Evolutionary conservation across 495 filamentous ascomycete species (phyloP).

Genomic region (Evernia prunastri): DNA sequence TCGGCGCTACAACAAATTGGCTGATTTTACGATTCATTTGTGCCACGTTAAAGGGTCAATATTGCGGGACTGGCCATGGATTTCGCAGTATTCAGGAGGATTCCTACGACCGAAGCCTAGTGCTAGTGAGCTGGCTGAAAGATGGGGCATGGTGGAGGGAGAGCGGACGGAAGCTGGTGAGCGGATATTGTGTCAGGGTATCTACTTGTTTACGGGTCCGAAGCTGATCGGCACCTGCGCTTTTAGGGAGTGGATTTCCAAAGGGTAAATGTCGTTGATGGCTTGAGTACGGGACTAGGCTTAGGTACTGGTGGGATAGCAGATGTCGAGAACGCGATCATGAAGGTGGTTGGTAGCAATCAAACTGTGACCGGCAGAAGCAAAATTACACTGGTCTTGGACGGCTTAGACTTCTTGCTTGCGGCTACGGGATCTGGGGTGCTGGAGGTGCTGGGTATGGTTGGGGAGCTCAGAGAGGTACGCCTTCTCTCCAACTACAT

Average conservation of each 20-base stretch:
- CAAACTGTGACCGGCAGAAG: constrained; percentile 3
- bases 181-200: constrained; percentile 18
- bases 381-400: constrained; percentile 45
- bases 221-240: background rate
- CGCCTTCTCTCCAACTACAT: constrained; percentile 5
- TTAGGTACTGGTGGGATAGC: constrained; percentile 10
- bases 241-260: constrained; percentile 19
- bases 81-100: background rate
- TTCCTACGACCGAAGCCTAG: constrained; percentile 40
- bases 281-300: constrained; percentile 12
- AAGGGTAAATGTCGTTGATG: constrained; percentile 15
- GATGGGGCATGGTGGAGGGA: constrained; percentile 71
- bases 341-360: constrained; percentile 28
- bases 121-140: constrained; percentile 75
- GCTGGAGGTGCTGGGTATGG: constrained; percentile 35
- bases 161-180: constrained; percentile 52
- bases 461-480: constrained; percentile 52
- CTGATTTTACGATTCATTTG: constrained; percentile 59
- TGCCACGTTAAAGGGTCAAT: constrained; percentile 39
- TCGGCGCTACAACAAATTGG: constrained; percentile 71
- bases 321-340: constrained; percentile 28
- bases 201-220: background rate
- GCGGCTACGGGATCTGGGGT: constrained; percentile 37
- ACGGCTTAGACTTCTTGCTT: constrained; percentile 51
- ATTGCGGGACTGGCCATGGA: constrained; percentile 15